Evolutionary conservation across 345 rosid genomes (phyloP).

Genomic region (Eucalyptus polybractea): DNA sequence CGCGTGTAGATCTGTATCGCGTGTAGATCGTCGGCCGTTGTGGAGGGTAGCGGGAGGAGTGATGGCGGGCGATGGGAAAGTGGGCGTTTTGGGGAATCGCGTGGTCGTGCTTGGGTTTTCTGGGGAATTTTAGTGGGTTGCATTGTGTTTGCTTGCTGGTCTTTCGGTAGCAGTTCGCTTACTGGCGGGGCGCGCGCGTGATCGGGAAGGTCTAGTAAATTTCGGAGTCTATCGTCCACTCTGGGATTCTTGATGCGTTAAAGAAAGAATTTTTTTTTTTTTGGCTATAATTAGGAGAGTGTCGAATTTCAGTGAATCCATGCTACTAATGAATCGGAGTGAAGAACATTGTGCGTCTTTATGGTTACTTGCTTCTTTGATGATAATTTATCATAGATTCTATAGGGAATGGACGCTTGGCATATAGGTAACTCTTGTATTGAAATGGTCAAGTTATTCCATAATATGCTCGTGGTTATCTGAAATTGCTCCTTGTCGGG

Average conservation of each 20-base stretch:
- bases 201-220: not conserved
- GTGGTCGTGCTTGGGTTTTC: not conserved
- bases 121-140: not conserved
- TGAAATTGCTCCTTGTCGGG: not conserved
- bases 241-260: not conserved
- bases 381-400: not conserved
- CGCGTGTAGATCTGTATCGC: not conserved
- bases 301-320: not conserved
- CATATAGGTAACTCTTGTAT: not conserved
- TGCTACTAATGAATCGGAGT: not conserved
- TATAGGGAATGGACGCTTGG: not conserved
- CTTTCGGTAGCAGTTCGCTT: not conserved
- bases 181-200: not conserved
- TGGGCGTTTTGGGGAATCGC: not conserved
- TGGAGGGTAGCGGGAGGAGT: not conserved
- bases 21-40: not conserved
- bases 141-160: not conserved
- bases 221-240: not conserved
- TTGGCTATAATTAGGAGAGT: not conserved
- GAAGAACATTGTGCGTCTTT: not conserved
- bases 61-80: not conserved
- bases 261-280: not conserved
- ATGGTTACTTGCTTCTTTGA: not conserved
- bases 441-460: not conserved
- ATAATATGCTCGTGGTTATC: not conserved